Evolutionary conservation across 176 grass and related monocot genomes (phyloP).

Genomic region (Carex kokanica): DNA sequence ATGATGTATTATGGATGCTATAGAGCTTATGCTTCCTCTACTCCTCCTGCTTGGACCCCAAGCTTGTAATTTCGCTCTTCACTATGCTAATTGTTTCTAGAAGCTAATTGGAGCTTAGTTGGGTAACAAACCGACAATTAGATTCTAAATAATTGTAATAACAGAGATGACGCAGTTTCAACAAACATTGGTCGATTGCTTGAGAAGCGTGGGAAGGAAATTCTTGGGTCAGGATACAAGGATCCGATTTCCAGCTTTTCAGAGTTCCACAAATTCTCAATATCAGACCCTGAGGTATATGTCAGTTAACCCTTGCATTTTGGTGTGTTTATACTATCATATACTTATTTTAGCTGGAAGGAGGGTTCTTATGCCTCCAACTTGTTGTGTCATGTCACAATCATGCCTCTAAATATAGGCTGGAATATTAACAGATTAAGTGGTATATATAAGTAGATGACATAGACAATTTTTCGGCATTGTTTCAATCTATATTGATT

Average conservation of each 20-base stretch:
- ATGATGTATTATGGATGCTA: conserved; percentile 97
- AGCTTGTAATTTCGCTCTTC: conserved; percentile 40
- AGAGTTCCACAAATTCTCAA: conserved; percentile 64
- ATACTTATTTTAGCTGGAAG: conserved; percentile 1
- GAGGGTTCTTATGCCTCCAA: neutral
- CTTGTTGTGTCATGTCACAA: neutral
- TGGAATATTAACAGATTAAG: neutral
- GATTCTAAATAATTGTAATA: neutral
- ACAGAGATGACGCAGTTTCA: conserved; percentile 43
- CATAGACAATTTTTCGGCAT: neutral
- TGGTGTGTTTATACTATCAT: neutral
- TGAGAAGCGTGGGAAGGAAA: conserved; percentile 50
- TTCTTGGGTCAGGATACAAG: conserved; percentile 61
- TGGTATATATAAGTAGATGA: neutral
- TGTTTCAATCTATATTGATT: neutral
- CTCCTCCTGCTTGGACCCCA: conserved; percentile 79
- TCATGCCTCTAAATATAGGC: conserved; percentile 3
- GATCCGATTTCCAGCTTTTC: conserved; percentile 71
- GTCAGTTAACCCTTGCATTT: neutral
- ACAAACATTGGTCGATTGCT: conserved; percentile 80
- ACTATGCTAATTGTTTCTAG: neutral
- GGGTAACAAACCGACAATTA: neutral
- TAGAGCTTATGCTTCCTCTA: conserved; percentile 39
- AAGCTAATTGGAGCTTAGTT: neutral
- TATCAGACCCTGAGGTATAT: conserved; percentile 68